Evolutionary conservation across 306 rosid genomes (phyloP).

Genomic region (Glycyrrhiza uralensis): DNA sequence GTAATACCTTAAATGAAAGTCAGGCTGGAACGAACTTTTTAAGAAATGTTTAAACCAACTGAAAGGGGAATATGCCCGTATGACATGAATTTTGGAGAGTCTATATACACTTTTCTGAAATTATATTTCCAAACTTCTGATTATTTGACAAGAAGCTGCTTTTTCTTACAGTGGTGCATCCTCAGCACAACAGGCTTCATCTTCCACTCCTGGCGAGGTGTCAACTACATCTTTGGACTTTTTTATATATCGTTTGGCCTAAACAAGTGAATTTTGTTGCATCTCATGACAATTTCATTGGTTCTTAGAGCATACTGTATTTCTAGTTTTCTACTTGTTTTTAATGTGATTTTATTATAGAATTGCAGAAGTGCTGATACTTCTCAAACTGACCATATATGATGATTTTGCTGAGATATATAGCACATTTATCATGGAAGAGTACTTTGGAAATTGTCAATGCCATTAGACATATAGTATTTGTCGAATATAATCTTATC

Average conservation of each 20-base stretch:
- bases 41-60: too few relatives aligned
- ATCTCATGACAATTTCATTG: background rate
- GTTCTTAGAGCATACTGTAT: background rate
- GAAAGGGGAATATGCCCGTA: background rate
- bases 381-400: too few relatives aligned
- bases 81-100: background rate
- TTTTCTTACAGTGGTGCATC: conserved; percentile 41
- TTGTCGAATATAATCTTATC: background rate
- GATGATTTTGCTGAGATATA: too few relatives aligned
- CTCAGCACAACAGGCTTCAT: conserved; percentile 52
- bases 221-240: background rate
- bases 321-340: background rate
- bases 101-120: background rate
- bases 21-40: too few relatives aligned
- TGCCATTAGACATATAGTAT: background rate
- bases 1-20: too few relatives aligned
- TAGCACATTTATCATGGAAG: background rate
- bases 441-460: background rate
- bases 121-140: background rate
- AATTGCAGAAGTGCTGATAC: background rate
- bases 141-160: conserved; percentile 21
- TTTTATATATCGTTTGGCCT: background rate
- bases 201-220: conserved; percentile 69
- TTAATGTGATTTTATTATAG: background rate
- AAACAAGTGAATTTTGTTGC: background rate